These are phyloP conservation scores for Colletotrichum filicis DNA, from an alignment of 2,329 filamentous ascomycete species.

Conservation along the genomic window DNA sequence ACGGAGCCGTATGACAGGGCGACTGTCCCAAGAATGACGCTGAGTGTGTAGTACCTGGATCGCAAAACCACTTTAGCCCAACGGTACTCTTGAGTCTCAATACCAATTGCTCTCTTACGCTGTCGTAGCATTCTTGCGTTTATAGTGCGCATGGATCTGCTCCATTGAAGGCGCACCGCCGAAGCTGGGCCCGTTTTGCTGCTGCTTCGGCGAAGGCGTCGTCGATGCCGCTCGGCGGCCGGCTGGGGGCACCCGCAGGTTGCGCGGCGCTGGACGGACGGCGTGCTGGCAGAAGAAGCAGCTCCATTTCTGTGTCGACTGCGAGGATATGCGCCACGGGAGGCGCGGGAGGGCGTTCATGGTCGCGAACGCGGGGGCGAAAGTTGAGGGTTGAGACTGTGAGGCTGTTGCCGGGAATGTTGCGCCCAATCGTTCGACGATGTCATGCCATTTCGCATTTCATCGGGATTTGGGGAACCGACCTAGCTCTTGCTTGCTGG, in stretches of 20 bases:
- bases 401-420: background rate
- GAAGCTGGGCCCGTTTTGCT: constrained; percentile 38
- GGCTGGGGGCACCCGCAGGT: constrained; percentile 12
- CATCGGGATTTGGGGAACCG: constrained; percentile 17
- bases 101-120: constrained; percentile 42
- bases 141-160: constrained; percentile 71
- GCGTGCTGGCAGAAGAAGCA: constrained; percentile 51
- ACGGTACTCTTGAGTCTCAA: background rate
- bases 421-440: background rate
- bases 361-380: constrained; percentile 13
- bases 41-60: constrained; percentile 77
- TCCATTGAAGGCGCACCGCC: constrained; percentile 62
- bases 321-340: constrained; percentile 44
- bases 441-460: constrained; percentile 18
- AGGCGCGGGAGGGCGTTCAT: constrained; percentile 55
- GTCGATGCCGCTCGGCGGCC: constrained; percentile 43
- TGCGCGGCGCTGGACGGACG: constrained; percentile 41
- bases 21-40: constrained; percentile 81
- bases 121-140: constrained; percentile 73
- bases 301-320: constrained; percentile 44
- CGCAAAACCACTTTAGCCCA: constrained; percentile 34
- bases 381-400: background rate
- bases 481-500: background rate
- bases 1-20: constrained; percentile 86
- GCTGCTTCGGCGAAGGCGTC: constrained; percentile 42